Evolutionary conservation across 2,329 filamentous ascomycete genomes (phyloP).

Genomic region (Calonectria hawksworthii): DNA sequence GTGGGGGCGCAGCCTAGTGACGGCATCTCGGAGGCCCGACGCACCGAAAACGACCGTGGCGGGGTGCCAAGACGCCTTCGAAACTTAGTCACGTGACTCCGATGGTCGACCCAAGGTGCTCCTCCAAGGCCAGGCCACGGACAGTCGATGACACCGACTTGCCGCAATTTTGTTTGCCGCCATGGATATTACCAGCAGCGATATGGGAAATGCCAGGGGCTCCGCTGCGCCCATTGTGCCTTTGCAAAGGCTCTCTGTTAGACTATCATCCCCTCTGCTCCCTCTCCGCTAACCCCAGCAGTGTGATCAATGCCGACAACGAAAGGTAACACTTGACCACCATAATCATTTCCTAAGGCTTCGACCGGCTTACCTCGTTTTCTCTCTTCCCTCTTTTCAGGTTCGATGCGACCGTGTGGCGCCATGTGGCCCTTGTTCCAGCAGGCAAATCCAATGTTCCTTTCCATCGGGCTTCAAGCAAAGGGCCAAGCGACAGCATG

Average conservation of each 20-base stretch:
- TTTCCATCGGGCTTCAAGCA: slow-evolving; percentile 25
- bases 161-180: background rate
- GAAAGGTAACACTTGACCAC: background rate
- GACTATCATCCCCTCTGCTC: background rate
- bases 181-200: background rate
- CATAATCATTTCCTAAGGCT: too few species aligned
- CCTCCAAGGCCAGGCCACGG: background rate
- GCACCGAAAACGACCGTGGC: background rate
- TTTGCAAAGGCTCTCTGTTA: background rate
- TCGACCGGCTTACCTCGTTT: too few species aligned
- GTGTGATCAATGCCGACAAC: slow-evolving; percentile 18
- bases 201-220: background rate
- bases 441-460: slow-evolving; percentile 22
- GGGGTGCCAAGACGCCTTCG: background rate
- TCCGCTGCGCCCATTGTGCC: background rate
- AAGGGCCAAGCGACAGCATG: slow-evolving; percentile 28
- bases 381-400: too few species aligned
- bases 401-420: slow-evolving; percentile 30
- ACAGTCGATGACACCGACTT: background rate
- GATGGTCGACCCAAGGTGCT: background rate
- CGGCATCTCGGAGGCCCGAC: background rate
- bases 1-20: background rate
- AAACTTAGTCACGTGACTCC: background rate
- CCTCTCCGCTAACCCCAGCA: background rate
- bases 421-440: slow-evolving; percentile 30